Conservation (phyloP, 2,329 filamentous ascomycete genomes). For the Colletotrichum sp. region DNA sequence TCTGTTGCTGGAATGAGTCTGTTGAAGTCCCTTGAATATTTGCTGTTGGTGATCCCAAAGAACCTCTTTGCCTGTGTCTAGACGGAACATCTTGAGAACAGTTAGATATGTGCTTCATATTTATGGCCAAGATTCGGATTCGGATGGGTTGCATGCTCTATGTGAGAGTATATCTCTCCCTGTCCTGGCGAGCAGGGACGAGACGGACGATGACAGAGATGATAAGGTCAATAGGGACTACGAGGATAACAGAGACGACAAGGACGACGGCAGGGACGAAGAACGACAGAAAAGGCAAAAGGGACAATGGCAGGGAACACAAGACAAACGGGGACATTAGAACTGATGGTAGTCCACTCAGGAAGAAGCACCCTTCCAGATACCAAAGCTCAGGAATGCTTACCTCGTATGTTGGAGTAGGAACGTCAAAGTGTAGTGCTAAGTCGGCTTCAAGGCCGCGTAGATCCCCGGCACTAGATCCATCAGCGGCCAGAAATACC, state of each 20-base stretch:
- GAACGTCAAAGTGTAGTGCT: background rate
- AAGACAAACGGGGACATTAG: fast-evolving
- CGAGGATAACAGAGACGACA: fast-evolving
- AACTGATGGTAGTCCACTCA: background rate
- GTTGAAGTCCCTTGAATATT: background rate
- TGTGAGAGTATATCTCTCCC: too few relatives aligned
- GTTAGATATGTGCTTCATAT: background rate
- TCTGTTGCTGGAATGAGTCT: background rate
- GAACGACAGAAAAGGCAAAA: fast-evolving
- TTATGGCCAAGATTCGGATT: too few relatives aligned
- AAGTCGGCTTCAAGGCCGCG: background rate
- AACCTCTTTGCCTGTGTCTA: background rate
- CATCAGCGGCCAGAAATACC: background rate
- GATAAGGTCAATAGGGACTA: fast-evolving
- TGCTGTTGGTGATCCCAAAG: background rate
- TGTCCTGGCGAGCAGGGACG: too few relatives aligned
- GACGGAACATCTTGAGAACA: background rate
- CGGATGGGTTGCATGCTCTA: too few relatives aligned
- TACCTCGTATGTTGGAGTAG: background rate
- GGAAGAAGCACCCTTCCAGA: background rate
- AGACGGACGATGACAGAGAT: background rate
- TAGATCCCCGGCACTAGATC: background rate
- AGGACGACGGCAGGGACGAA: background rate
- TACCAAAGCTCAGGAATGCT: fast-evolving
- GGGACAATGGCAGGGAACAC: background rate